A percentile compares a stretch with the other conserved stretches of the same genome.
Conservation (phyloP, 1,139 yeast species). For the Kurtzmaniella quercitrusa region DNA sequence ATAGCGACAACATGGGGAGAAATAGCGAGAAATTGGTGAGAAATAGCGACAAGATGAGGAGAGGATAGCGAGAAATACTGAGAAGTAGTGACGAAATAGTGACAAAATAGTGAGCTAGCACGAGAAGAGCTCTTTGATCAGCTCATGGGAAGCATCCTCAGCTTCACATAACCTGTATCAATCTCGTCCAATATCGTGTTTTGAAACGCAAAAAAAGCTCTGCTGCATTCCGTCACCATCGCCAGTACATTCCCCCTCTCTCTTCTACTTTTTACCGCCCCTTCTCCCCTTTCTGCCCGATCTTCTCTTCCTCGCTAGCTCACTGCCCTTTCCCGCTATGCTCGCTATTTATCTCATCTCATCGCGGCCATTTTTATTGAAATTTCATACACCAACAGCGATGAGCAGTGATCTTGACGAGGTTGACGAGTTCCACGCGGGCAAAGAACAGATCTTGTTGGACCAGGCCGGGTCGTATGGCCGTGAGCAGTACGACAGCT, state of each 20-base stretch:
- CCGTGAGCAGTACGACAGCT: slow-evolving; percentile 21
- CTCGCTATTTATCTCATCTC: neutral
- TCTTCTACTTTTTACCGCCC: too few relatives aligned
- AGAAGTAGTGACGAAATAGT: neutral
- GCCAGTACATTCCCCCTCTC: too few relatives aligned
- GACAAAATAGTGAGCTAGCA: neutral
- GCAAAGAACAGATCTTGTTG: slow-evolving; percentile 56
- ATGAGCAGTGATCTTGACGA: slow-evolving; percentile 46
- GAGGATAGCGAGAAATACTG: neutral
- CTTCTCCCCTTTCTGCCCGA: too few relatives aligned
- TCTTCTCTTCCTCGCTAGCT: too few relatives aligned
- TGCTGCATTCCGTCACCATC: too few relatives aligned
- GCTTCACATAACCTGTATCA: too few relatives aligned
- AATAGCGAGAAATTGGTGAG: neutral
- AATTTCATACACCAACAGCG: neutral
- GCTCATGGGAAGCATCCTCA: too few relatives aligned
- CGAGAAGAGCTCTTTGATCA: too few relatives aligned
- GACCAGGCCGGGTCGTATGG: slow-evolving; percentile 52
- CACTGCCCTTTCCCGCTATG: too few relatives aligned
- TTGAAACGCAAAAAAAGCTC: too few relatives aligned
- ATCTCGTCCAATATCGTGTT: too few relatives aligned
- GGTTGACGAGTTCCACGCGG: slow-evolving; percentile 69
- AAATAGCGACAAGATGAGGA: neutral
- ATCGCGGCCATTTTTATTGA: neutral
- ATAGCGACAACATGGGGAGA: neutral